A percentile compares a stretch with the other conserved stretches of the same genome.
phyloP scores from a whole-genome alignment of 768 basidiomycete species.

The Austroboletus eburneus region DNA sequence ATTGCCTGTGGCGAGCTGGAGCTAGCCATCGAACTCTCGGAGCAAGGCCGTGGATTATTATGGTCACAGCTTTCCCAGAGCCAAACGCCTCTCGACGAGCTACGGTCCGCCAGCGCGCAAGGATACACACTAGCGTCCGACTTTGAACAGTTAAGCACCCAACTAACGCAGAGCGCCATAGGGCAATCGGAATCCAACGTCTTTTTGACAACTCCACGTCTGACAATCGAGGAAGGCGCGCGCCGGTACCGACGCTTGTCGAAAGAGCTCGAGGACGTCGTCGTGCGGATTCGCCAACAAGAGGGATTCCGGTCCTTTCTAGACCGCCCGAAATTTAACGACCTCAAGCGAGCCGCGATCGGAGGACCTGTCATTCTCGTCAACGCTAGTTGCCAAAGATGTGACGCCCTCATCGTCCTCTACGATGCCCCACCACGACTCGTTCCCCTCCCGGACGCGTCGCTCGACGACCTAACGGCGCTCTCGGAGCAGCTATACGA shows the following conservation, averaged over 20 bases:
- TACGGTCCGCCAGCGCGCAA: conserved; percentile 12
- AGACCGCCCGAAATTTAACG: conserved; percentile 15
- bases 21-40: conserved; percentile 33
- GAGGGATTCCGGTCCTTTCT: conserved; percentile 32
- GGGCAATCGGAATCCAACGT: neutral
- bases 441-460: conserved; percentile 16
- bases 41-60: conserved; percentile 28
- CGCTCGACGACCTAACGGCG: conserved; percentile 8
- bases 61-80: conserved; percentile 29
- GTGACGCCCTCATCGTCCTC: conserved; percentile 37
- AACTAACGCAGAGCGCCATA: conserved; percentile 6
- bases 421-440: conserved; percentile 14
- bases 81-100: conserved; percentile 22
- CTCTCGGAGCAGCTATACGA: conserved; percentile 6
- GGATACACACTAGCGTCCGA: conserved; percentile 22
- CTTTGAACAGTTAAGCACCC: conserved; percentile 21
- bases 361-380: conserved; percentile 36
- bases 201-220: neutral
- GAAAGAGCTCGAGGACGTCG: conserved; percentile 15
- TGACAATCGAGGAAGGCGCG: conserved; percentile 11
- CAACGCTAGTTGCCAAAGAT: conserved; percentile 30
- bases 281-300: conserved; percentile 20
- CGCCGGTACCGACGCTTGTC: conserved; percentile 15
- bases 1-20: conserved; percentile 14
- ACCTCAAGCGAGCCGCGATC: conserved; percentile 16